Evolutionary conservation across 495 filamentous ascomycete species (phyloP).

Genomic region (Penicillium simplicissimum): DNA sequence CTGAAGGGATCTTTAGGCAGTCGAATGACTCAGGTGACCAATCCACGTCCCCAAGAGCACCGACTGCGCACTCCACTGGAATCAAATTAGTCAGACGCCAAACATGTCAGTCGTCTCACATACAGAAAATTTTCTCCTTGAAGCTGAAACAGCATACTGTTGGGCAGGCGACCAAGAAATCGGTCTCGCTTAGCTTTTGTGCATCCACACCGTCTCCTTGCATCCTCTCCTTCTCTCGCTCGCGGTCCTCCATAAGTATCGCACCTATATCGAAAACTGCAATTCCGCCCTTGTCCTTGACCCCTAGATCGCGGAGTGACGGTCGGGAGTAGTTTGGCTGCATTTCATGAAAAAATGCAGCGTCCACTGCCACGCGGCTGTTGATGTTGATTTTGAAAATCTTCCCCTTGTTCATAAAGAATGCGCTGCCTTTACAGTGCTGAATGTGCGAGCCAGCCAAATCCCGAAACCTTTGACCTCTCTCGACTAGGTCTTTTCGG

Average conservation of each 20-base stretch:
- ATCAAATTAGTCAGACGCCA: constrained; percentile 17
- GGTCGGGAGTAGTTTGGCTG: constrained; percentile 34
- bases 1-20: constrained; percentile 18
- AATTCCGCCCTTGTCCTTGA: constrained; percentile 16
- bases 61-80: constrained; percentile 36
- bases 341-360: constrained; percentile 27
- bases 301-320: constrained; percentile 14
- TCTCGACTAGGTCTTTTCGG: constrained; percentile 18
- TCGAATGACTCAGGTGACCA: constrained; percentile 30
- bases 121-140: constrained; percentile 33
- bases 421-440: constrained; percentile 22
- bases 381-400: constrained; percentile 25
- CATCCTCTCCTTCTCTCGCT: constrained; percentile 29
- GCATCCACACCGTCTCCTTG: constrained; percentile 21
- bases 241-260: constrained; percentile 19
- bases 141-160: constrained; percentile 33
- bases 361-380: constrained; percentile 27
- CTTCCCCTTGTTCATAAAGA: constrained; percentile 31
- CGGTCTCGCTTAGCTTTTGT: constrained; percentile 24
- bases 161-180: constrained; percentile 30
- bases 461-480: constrained; percentile 30
- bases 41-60: constrained; percentile 32
- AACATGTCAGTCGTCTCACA: constrained; percentile 12
- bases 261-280: constrained; percentile 19
- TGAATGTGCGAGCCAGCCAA: constrained; percentile 20